Base-by-base conservation (phyloP, 2,329 filamentous ascomycete species). In the Passalora sequoiae region DNA sequence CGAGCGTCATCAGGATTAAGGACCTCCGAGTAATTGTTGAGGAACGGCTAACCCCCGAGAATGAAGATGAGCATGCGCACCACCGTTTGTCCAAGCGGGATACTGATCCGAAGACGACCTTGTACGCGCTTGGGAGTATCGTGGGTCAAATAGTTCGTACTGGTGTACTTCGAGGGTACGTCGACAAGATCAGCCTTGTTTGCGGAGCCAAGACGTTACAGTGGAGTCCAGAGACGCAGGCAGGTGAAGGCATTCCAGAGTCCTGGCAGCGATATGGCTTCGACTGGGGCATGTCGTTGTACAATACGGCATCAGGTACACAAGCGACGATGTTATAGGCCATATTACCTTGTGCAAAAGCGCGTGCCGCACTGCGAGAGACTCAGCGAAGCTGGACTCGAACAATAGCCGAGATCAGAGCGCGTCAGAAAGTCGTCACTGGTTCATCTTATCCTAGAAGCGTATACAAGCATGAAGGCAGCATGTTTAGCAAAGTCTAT, bases 181-280 rank as follows among this genome's bases (percentile, higher is more conserved):
- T 54, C 2, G 51, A 56, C 21, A 36, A 19, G 10, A 47, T 55
- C 17, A 27, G 38, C 8, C 36, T 55, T 15, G 36, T 29, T 15
- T 33, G 38, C 24, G 38, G 35, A 6, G 45, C 49, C n/a, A 43
- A 47, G 13, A 29, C 25, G 10, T 22, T 50, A 8, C 36, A 42
- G 7, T 47, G 46, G 46, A 37, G 28, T 21, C 40, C 46, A 9
- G 24, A 27, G n/a, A 35, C 43, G 15, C 33, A 47, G 8, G 25
- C 46, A 16, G 47, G 45, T 6, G 37, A 43, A 4, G 43, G 50
- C 7, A 48, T 56, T 8, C 47, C 51, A 24, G 46, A 47, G 33
- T 29, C 40, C 29, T 55, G 51, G 46, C 43, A 42, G 17, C 22
- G 50, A 7, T 55, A 56, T 39, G 52, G 52, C 3, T 56, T 56